A percentile compares a stretch with the other conserved stretches of the same genome.
Evolutionary conservation across 2,329 filamentous ascomycete species (phyloP).

Genomic region (Fusarium nisikadoi): DNA sequence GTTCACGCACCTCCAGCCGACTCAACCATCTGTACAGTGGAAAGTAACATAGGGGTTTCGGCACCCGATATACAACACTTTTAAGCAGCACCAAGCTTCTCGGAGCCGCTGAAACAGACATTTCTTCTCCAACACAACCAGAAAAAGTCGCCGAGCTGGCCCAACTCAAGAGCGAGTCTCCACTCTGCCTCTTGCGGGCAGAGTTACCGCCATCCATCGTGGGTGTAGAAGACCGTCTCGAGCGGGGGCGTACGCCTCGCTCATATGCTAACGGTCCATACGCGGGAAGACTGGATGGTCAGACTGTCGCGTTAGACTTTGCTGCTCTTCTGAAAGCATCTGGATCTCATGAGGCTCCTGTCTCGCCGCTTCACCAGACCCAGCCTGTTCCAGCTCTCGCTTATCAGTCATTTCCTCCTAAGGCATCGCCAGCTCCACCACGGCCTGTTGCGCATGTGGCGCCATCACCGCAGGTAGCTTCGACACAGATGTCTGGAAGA

Average conservation of each 20-base stretch:
- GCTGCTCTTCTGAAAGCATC: constrained; percentile 83
- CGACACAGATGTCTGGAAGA: constrained; percentile 47
- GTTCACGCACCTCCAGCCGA: neutral
- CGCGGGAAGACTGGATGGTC: constrained; percentile 40
- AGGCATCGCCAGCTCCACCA: constrained; percentile 30
- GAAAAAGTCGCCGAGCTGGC: constrained; percentile 52
- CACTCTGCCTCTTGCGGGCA: constrained; percentile 56
- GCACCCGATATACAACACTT: constrained; percentile 25
- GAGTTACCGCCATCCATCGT: constrained; percentile 50
- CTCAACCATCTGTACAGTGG: constrained; percentile 3
- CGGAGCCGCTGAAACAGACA: constrained; percentile 29
- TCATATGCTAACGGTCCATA: constrained; percentile 45
- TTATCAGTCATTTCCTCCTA: constrained; percentile 35
- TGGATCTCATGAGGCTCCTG: constrained; percentile 77
- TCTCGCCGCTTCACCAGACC: constrained; percentile 53
- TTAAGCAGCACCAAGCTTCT: constrained; percentile 35
- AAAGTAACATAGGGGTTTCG: neutral
- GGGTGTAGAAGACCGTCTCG: constrained; percentile 44
- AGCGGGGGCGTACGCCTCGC: constrained; percentile 44
- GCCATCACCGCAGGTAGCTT: constrained; percentile 46
- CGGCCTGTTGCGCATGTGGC: constrained; percentile 43
- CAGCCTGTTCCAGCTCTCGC: constrained; percentile 32
- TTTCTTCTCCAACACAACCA: constrained; percentile 13
- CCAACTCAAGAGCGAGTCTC: constrained; percentile 55
- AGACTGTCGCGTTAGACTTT: constrained; percentile 91